Percentiles rank a stretch among this genome's conserved stretches.
Evolutionary conservation across 148 eudicot species (phyloP).

Genomic region (Spergularia marina): DNA sequence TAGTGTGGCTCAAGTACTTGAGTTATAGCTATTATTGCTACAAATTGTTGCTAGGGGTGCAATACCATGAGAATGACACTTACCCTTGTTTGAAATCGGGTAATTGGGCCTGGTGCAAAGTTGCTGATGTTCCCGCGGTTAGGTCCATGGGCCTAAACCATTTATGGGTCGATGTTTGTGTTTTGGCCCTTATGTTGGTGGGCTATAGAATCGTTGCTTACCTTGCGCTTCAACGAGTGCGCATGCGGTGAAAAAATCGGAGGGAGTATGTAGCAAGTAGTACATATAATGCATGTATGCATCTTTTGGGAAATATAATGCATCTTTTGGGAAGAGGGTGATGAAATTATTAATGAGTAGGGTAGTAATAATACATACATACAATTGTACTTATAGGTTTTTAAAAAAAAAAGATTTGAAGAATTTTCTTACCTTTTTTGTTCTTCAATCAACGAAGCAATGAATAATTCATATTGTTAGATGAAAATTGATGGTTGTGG

Average conservation of each 20-base stretch:
- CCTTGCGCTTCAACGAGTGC: slow-evolving; percentile 68
- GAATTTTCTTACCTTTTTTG: background rate
- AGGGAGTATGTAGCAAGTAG: background rate
- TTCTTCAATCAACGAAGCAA: background rate
- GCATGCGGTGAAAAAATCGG: slow-evolving; percentile 30
- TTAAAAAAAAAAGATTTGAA: background rate
- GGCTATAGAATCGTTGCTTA: slow-evolving; percentile 85
- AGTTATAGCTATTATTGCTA: slow-evolving; percentile 97
- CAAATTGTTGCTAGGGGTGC: slow-evolving; percentile 84
- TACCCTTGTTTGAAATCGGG: slow-evolving; percentile 66
- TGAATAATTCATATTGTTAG: background rate
- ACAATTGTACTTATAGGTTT: background rate
- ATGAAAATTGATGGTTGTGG: background rate
- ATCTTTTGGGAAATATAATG: slow-evolving; percentile 4
- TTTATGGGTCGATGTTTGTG: slow-evolving; percentile 63
- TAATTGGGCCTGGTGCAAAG: slow-evolving; percentile 60
- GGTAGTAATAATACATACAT: background rate
- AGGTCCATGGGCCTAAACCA: slow-evolving; percentile 63
- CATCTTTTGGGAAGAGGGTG: slow-evolving; percentile 11
- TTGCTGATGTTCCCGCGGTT: slow-evolving; percentile 63
- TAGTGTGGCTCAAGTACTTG: slow-evolving; percentile 91
- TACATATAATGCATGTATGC: background rate
- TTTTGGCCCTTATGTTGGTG: slow-evolving; percentile 78
- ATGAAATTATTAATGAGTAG: slow-evolving; percentile 9
- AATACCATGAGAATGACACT: slow-evolving; percentile 63